Percentiles rank a stretch among this genome's conserved stretches.
Conservation (phyloP, 495 filamentous ascomycete species). For the Hypoxylon fragiforme region DNA sequence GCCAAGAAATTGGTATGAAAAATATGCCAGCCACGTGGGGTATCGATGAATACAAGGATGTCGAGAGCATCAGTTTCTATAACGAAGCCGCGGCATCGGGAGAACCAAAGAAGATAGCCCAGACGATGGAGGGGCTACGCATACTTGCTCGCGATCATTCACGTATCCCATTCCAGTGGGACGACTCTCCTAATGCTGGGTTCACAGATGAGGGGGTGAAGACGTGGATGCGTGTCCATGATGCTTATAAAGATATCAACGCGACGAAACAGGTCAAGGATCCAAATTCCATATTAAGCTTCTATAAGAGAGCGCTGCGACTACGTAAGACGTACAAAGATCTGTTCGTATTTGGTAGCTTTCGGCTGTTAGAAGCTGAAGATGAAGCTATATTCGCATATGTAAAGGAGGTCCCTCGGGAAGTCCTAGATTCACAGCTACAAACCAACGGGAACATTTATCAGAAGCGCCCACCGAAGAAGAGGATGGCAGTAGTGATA, state of each 20-base stretch:
- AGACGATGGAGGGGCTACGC: conserved; percentile 61
- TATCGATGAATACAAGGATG: conserved; percentile 71
- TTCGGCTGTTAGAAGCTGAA: conserved; percentile 44
- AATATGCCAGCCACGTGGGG: conserved; percentile 68
- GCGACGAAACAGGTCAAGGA: conserved; percentile 49
- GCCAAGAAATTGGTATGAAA: conserved; percentile 76
- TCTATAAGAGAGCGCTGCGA: conserved; percentile 50
- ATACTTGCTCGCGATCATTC: conserved; percentile 59
- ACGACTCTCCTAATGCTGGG: conserved; percentile 49
- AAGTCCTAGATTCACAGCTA: conserved; percentile 2
- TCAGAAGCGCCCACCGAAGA: neutral
- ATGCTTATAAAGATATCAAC: conserved; percentile 56
- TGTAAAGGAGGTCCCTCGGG: conserved; percentile 35
- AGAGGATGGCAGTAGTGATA: conserved; percentile 30
- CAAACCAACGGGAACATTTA: neutral
- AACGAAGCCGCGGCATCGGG: conserved; percentile 40
- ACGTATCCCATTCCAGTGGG: conserved; percentile 66
- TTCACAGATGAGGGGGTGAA: conserved; percentile 47
- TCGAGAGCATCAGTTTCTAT: conserved; percentile 70
- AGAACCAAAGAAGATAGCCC: conserved; percentile 50
- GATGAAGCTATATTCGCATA: conserved; percentile 51
- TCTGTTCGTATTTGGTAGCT: conserved; percentile 52
- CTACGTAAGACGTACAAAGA: conserved; percentile 47
- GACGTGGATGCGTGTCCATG: conserved; percentile 65
- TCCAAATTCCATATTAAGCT: conserved; percentile 45